phyloP scores from a whole-genome alignment of 441 rosid genomes.

The Corymbia citriodora region DNA sequence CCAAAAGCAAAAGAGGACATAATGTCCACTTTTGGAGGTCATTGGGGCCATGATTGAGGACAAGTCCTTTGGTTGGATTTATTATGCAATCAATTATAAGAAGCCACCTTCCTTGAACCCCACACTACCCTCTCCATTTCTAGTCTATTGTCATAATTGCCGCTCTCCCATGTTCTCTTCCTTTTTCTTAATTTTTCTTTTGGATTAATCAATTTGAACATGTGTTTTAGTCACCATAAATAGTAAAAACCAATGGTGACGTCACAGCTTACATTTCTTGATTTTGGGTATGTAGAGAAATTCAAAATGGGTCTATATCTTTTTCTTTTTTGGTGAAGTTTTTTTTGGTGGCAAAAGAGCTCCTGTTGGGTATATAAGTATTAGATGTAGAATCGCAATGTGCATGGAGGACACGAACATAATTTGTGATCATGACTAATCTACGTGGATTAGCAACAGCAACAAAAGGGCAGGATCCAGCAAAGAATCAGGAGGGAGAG shows the following conservation, averaged over 20 bases:
- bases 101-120: neutral
- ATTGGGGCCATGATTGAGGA: neutral
- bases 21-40: neutral
- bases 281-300: neutral
- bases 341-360: neutral
- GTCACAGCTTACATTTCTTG: neutral
- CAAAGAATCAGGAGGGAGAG: neutral
- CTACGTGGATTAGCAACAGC: neutral
- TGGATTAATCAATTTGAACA: neutral
- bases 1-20: neutral
- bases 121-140: neutral
- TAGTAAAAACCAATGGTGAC: neutral
- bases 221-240: neutral
- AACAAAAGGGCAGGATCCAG: neutral
- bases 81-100: neutral
- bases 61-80: neutral
- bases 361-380: neutral
- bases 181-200: accelerated
- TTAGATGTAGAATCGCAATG: neutral
- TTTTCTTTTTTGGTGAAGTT: neutral
- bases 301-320: neutral
- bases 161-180: neutral
- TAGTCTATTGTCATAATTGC: neutral
- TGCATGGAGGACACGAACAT: neutral
- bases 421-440: neutral